Percentiles rank a stretch among this genome's conserved stretches.
Conservation (phyloP, 176 grass and related monocot genomes). For the Typha latifolia region DNA sequence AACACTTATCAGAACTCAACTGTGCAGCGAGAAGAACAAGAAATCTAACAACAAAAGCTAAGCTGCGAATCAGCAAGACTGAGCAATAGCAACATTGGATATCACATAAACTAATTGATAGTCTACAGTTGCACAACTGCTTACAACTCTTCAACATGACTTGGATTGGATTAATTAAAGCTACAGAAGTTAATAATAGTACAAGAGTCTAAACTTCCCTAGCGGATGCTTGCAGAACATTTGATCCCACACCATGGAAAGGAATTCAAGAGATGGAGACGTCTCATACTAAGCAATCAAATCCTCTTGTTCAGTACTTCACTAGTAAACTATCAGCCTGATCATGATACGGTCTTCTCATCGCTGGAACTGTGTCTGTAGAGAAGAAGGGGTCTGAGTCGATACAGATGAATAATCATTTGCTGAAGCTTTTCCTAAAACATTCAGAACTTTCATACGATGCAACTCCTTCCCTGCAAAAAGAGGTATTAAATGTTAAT, state of each 20-base stretch:
- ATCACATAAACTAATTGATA: background rate
- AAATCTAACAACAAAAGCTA: background rate
- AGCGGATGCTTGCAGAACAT: background rate
- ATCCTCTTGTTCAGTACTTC: background rate
- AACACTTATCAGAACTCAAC: no score
- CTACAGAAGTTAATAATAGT: background rate
- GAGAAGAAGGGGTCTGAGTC: slow-evolving; percentile 27
- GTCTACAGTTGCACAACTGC: background rate
- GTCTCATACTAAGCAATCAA: background rate
- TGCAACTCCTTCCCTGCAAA: slow-evolving; percentile 79
- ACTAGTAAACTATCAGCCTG: background rate
- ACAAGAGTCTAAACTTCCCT: background rate
- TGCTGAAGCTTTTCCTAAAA: slow-evolving; percentile 40
- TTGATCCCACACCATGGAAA: background rate
- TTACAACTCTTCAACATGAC: background rate
- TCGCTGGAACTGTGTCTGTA: slow-evolving; percentile 16
- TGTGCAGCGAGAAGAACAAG: no score
- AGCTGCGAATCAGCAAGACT: background rate
- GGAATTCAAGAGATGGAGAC: background rate
- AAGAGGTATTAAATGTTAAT: slow-evolving; percentile 2
- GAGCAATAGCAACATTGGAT: background rate
- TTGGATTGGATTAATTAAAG: background rate
- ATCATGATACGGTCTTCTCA: slow-evolving; percentile 14
- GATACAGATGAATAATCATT: slow-evolving; percentile 16
- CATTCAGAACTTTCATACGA: slow-evolving; percentile 83